Base-by-base conservation (phyloP, 1,284 basidiomycete genomes). In the Ustilago bromivora region DNA sequence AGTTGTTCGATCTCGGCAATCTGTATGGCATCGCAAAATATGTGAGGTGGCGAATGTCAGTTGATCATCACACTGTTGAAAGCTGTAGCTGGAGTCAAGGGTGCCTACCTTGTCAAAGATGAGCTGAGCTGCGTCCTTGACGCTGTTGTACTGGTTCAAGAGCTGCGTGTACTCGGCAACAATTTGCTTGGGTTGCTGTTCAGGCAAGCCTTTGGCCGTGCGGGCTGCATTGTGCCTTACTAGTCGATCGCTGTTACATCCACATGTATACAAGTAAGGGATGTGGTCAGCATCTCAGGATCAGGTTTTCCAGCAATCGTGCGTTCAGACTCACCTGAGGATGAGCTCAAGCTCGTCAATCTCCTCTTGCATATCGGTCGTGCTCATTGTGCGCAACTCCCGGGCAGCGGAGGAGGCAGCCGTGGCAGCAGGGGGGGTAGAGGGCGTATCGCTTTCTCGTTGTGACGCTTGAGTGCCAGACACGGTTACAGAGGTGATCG, bases 1-100 rank as follows among this genome's bases (percentile, higher is more conserved):
- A 77, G 60, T 57, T 72, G 70, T 43, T 77, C 66, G 49, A 69
- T 63, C 28, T 77, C 75, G 7, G 75, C 75, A 6, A 77, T 72
- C 75, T 77, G 32, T 19, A 31, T 7, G 19, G n/a, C 34, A 35
- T 19, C 4, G 0, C 11, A 34, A n/a, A 17, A n/a, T 7, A 12
- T 15, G 17, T 31, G 12, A 28, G 23, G 38, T 12, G 23, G 23
- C 23, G 23, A 28, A 28, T 28, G 23, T 28, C 23, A 28, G 23
- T 28, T 3, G 23, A 28, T 28, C 23, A 28, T 40, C 38, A 11
- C 38, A 11, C 38, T 10, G 11, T 17, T 40, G 15, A n/a, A 28
- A 49, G 9, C 11, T 49, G 47, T 13, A 10, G 11, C 15, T 15
- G n/a, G 15, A 49, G 9, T 17, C 15, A 35, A 32, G 57, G 15